phyloP scores from a whole-genome alignment of 768 basidiomycete species.

The Pleurotus sapidus region DNA sequence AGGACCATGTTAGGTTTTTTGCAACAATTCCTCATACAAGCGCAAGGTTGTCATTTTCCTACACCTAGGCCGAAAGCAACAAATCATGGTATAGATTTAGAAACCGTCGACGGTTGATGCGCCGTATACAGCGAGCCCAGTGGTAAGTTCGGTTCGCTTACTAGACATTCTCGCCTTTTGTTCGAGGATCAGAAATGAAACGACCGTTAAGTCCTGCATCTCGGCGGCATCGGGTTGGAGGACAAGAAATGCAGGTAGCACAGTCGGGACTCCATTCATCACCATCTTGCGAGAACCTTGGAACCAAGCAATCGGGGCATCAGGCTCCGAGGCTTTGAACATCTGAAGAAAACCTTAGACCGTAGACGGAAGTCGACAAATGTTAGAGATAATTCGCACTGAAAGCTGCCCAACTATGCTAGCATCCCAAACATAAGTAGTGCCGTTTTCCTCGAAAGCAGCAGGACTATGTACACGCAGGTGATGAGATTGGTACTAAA shows the following conservation, averaged over 20 bases:
- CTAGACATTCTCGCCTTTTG: constrained; percentile 16
- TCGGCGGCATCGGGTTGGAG: constrained; percentile 18
- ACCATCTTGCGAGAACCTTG: constrained; percentile 13
- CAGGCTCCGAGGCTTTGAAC: background rate
- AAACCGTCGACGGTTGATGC: too few species aligned
- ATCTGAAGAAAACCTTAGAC: too few species aligned
- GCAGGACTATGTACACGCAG: constrained; percentile 15
- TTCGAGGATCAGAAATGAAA: constrained; percentile 22
- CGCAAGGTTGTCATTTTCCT: too few species aligned
- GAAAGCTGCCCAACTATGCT: constrained; percentile 17
- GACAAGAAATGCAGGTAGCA: constrained; percentile 17
- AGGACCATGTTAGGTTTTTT: too few species aligned
- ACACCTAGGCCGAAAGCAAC: too few species aligned
- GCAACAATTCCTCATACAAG: too few species aligned
- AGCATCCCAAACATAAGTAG: constrained; percentile 18
- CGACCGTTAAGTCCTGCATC: constrained; percentile 20
- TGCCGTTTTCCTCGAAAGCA: constrained; percentile 17
- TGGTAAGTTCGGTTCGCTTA: background rate
- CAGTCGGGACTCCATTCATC: constrained; percentile 10
- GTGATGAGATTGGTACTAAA: background rate
- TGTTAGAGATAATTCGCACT: constrained; percentile 9
- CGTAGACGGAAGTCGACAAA: background rate
- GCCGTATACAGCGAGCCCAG: too few species aligned
- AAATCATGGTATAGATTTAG: too few species aligned
- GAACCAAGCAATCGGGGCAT: constrained; percentile 23